Evolutionary conservation across 75 land plant genomes (phyloP).

Genomic region (Cunninghamia lanceolata): DNA sequence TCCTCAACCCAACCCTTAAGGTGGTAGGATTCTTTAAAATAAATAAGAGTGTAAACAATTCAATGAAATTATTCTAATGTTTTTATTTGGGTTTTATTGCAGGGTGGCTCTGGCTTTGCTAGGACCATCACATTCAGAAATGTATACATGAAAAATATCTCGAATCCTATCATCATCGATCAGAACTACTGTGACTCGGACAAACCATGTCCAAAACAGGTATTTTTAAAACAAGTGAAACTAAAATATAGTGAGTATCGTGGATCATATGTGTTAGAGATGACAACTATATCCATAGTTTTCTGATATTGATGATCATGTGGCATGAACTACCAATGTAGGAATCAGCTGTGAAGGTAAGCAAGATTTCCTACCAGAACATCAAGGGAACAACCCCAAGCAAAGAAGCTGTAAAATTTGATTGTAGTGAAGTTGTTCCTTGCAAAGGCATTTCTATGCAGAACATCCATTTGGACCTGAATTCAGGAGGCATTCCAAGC

Average conservation of each 20-base stretch:
- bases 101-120: constrained; percentile 86
- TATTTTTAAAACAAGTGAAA: too few relatives aligned
- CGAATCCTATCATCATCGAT: constrained; percentile 85
- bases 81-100: background rate
- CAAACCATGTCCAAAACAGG: constrained; percentile 63
- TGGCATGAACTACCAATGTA: constrained; percentile 10
- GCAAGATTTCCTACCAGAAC: constrained; percentile 59
- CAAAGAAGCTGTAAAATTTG: constrained; percentile 45
- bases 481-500: too few relatives aligned
- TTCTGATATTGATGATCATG: too few relatives aligned
- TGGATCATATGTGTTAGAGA: too few relatives aligned
- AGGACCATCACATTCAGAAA: constrained; percentile 55
- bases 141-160: constrained; percentile 69
- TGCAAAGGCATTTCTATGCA: constrained; percentile 56
- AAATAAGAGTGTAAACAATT: too few relatives aligned
- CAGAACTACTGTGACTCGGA: constrained; percentile 87
- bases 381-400: constrained; percentile 75
- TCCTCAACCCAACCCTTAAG: too few relatives aligned
- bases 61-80: too few relatives aligned
- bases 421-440: constrained; percentile 64
- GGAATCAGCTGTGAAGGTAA: constrained; percentile 69
- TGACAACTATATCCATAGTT: too few relatives aligned
- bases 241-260: too few relatives aligned
- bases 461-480: constrained; percentile 37
- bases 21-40: too few relatives aligned